Percentiles rank a stretch among this genome's conserved stretches.
These are phyloP conservation scores for Sporothrix protearum DNA, from an alignment of 2,329 filamentous ascomycete genomes.

Conservation along the genomic window DNA sequence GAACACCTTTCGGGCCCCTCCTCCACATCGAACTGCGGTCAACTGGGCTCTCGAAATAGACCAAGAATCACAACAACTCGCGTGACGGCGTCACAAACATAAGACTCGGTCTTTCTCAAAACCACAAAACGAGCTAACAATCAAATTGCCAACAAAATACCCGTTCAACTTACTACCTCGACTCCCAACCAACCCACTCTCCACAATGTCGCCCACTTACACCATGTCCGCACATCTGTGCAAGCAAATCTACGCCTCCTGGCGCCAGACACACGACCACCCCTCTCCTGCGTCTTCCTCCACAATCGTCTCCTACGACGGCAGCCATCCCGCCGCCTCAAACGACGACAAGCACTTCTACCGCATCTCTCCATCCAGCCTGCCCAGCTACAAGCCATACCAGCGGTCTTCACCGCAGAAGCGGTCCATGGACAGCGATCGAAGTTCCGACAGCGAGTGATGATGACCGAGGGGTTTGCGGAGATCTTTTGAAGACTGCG, in stretches of 20 bases:
- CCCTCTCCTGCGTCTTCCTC: not conserved
- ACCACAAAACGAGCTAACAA: not conserved
- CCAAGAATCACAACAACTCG: not conserved
- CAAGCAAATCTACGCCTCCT: conserved; percentile 59
- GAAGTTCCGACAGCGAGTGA: conserved; percentile 35
- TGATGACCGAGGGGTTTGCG: not conserved
- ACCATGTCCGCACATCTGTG: conserved; percentile 60
- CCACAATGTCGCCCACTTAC: conserved; percentile 54
- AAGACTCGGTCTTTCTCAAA: not conserved
- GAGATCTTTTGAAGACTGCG: not conserved
- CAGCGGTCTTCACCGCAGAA: conserved; percentile 32
- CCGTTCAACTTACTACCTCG: not conserved
- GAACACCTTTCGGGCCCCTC: not conserved
- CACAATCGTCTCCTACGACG: conserved; percentile 35
- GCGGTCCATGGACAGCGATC: conserved; percentile 48
- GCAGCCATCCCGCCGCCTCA: conserved; percentile 5
- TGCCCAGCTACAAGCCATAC: conserved; percentile 20
- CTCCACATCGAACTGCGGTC: not conserved
- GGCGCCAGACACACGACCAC: conserved; percentile 49
- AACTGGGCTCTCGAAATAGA: not conserved
- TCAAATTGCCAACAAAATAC: not conserved
- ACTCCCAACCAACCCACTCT: conserved; percentile 18
- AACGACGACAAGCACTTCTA: conserved; percentile 12
- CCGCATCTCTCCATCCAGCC: conserved; percentile 25
- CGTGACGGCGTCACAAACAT: not conserved